A percentile compares a stretch with the other conserved stretches of the same genome.
Conservation (phyloP, 2,329 filamentous ascomycete genomes). For the Dactylonectria estremocensis region DNA sequence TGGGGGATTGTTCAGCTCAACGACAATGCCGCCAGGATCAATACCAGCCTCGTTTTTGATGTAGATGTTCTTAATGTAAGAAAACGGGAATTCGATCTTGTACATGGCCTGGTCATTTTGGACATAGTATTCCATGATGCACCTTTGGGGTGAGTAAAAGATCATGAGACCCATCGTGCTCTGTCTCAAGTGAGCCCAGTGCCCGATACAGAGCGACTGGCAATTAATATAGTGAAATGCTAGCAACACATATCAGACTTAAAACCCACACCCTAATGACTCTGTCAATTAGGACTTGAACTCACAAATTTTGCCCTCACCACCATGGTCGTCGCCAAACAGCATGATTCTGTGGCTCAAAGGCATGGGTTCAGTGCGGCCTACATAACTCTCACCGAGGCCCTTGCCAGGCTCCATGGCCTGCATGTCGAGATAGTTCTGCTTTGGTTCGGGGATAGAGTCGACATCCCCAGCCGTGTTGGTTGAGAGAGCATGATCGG, state of each 20-base stretch:
- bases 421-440: slow-evolving; percentile 95
- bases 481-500: too few species aligned
- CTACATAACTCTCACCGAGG: slow-evolving; percentile 84
- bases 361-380: slow-evolving; percentile 79
- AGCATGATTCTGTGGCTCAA: slow-evolving; percentile 85
- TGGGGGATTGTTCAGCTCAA: slow-evolving; percentile 91
- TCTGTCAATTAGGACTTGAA: slow-evolving; percentile 47
- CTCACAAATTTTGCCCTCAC: slow-evolving; percentile 93
- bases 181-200: slow-evolving; percentile 96
- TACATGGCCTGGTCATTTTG: slow-evolving; percentile 99
- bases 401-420: slow-evolving; percentile 94
- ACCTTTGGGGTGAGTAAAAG: slow-evolving; percentile 98
- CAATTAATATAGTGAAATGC: slow-evolving; percentile 98
- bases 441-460: slow-evolving; percentile 97
- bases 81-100: slow-evolving; percentile 99
- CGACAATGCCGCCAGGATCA: slow-evolving; percentile 88
- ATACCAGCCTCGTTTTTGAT: slow-evolving; percentile 90
- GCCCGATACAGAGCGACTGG: slow-evolving; percentile 92
- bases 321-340: slow-evolving; percentile 82
- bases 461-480: slow-evolving; percentile 98
- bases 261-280: neutral
- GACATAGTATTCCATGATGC: slow-evolving; percentile 99
- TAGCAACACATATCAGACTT: slow-evolving; percentile 51
- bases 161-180: slow-evolving; percentile 99
- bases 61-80: slow-evolving; percentile 96